Conservation (phyloP, 228 moss, liverwort and hornwort genomes). For the Sphagnum fallax region DNA sequence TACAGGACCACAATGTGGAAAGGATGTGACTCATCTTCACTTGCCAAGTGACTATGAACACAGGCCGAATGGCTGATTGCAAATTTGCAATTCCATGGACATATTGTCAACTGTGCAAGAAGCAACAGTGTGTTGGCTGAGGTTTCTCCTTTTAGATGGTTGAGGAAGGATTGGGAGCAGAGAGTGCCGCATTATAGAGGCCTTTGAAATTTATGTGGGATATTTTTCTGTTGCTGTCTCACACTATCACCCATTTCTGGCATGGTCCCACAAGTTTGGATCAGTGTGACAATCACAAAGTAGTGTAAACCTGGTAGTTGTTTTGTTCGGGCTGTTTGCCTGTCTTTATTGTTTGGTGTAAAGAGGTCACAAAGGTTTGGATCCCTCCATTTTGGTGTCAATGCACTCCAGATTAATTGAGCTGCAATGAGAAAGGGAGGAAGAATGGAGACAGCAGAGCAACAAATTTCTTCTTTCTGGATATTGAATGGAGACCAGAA, state of each 20-base stretch:
- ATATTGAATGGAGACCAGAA: too few species aligned
- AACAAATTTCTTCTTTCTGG: too few species aligned
- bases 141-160: background rate
- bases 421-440: too few species aligned
- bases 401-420: too few species aligned
- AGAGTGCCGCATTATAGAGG: slow-evolving; percentile 31
- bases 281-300: slow-evolving; percentile 18
- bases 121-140: background rate
- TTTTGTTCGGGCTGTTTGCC: slow-evolving; percentile 53
- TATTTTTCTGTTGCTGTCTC: slow-evolving; percentile 6
- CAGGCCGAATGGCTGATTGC: slow-evolving; percentile 47
- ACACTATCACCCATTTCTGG: background rate
- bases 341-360: slow-evolving; percentile 63
- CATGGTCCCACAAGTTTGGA: slow-evolving; percentile 12
- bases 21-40: slow-evolving; percentile 56
- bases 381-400: too few species aligned
- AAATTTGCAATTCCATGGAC: slow-evolving; percentile 42
- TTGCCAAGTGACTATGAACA: slow-evolving; percentile 45
- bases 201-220: slow-evolving; percentile 20
- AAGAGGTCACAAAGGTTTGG: slow-evolving; percentile 8
- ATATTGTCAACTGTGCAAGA: slow-evolving; percentile 20
- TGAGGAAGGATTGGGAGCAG: slow-evolving; percentile 20
- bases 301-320: slow-evolving; percentile 55
- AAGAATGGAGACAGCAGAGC: too few species aligned
- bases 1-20: slow-evolving; percentile 35